A percentile compares a stretch with the other conserved stretches of the same genome.
Evolutionary conservation across 2,329 filamentous ascomycete genomes (phyloP).

Genomic region (Aquanectria penicillioides): DNA sequence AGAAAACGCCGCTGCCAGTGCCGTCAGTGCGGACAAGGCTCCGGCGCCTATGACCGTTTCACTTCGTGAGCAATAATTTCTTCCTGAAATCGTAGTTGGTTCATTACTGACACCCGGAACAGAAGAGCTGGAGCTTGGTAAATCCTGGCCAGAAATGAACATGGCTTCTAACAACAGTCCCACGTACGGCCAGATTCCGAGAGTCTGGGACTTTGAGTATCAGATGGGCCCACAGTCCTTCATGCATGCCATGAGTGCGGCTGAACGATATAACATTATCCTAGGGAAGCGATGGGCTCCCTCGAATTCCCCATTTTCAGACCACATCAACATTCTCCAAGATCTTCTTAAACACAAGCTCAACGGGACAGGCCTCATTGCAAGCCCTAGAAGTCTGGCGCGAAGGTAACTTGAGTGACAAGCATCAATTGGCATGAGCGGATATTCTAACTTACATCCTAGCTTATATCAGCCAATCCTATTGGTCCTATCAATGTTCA

Average conservation of each 20-base stretch:
- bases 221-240: constrained; percentile 44
- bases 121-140: not conserved
- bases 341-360: constrained; percentile 40
- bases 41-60: not conserved
- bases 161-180: constrained; percentile 15
- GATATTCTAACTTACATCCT: not conserved
- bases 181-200: constrained; percentile 40
- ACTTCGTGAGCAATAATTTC: not conserved
- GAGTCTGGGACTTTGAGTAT: constrained; percentile 46
- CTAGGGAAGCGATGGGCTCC: constrained; percentile 39
- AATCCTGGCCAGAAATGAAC: not conserved
- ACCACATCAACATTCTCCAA: constrained; percentile 43
- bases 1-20: not conserved
- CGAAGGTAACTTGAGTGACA: constrained; percentile 25
- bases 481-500: constrained; percentile 47
- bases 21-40: not conserved
- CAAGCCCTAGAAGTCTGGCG: constrained; percentile 16
- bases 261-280: constrained; percentile 30
- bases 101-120: not conserved
- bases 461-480: constrained; percentile 44
- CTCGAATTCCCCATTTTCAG: constrained; percentile 45
- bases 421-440: not conserved
- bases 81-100: not conserved
- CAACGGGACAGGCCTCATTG: constrained; percentile 23
- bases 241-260: constrained; percentile 36